Conservation (phyloP, 495 filamentous ascomycete species). For the Aspergillus cristatus region DNA sequence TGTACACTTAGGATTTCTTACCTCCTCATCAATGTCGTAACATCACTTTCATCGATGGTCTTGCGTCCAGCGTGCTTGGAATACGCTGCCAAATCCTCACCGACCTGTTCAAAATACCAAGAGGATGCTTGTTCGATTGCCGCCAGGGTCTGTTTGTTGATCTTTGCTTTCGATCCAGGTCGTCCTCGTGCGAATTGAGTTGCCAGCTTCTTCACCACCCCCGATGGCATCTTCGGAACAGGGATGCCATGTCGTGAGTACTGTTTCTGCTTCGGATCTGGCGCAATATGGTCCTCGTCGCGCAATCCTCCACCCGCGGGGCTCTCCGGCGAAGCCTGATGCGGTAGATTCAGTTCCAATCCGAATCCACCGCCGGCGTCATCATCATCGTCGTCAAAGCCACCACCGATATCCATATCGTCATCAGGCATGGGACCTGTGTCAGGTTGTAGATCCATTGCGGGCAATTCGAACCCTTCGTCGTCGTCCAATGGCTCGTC, state of each 20-base stretch:
- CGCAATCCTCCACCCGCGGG: slow-evolving; percentile 35
- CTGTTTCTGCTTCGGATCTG: slow-evolving; percentile 37
- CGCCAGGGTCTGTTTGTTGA: slow-evolving; percentile 61
- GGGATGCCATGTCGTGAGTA: slow-evolving; percentile 66
- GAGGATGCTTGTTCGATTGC: slow-evolving; percentile 71
- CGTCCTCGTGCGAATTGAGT: slow-evolving; percentile 56
- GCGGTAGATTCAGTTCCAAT: slow-evolving; percentile 19
- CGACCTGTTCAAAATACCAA: slow-evolving; percentile 81
- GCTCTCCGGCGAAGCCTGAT: slow-evolving; percentile 23
- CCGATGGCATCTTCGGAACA: slow-evolving; percentile 62
- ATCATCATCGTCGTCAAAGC: slow-evolving; percentile 4
- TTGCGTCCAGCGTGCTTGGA: slow-evolving; percentile 74
- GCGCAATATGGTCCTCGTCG: slow-evolving; percentile 19
- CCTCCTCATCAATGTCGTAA: slow-evolving; percentile 75
- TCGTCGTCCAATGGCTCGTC: slow-evolving; percentile 26
- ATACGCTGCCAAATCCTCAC: slow-evolving; percentile 70
- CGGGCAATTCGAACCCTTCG: slow-evolving; percentile 29
- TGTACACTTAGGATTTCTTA: slow-evolving; percentile 14
- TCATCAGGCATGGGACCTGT: slow-evolving; percentile 13
- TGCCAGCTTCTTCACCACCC: slow-evolving; percentile 66
- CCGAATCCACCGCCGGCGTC: slow-evolving; percentile 22
- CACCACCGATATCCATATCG: slow-evolving; percentile 9
- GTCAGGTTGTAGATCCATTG: slow-evolving; percentile 24
- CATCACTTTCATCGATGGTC: slow-evolving; percentile 78
- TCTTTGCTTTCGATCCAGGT: slow-evolving; percentile 50